These are phyloP conservation scores for Hypoxylon lienhwacheense DNA, from an alignment of 495 filamentous ascomycete species.

Conservation along the genomic window DNA sequence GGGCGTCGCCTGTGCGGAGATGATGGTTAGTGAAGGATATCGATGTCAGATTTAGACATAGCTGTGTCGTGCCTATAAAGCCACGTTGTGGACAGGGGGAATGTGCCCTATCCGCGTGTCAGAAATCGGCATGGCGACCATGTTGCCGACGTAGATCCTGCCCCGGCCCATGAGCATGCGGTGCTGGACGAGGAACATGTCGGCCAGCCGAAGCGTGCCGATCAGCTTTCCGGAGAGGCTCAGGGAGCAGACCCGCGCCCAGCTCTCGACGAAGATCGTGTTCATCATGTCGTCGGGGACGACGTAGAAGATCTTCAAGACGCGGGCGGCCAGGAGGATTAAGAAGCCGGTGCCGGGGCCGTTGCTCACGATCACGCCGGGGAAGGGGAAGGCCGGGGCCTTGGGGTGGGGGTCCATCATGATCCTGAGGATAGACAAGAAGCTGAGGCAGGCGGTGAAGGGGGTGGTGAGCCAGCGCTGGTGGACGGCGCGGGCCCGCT, in stretches of 20 bases:
- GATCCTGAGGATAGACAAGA: slow-evolving; percentile 58
- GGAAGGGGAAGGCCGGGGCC: slow-evolving; percentile 46
- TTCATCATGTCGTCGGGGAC: slow-evolving; percentile 46
- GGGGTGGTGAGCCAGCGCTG: slow-evolving; percentile 73
- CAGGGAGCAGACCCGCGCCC: slow-evolving; percentile 76
- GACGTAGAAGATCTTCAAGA: slow-evolving; percentile 64
- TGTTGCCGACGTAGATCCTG: slow-evolving; percentile 14
- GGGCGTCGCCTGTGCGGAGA: not conserved
- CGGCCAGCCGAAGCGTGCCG: slow-evolving; percentile 43
- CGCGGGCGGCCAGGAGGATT: slow-evolving; percentile 66
- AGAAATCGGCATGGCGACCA: slow-evolving; percentile 27
- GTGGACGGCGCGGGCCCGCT: slow-evolving; percentile 74
- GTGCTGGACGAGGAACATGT: slow-evolving; percentile 50
- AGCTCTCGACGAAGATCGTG: slow-evolving; percentile 88
- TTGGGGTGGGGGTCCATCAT: slow-evolving; percentile 39
- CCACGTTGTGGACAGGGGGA: not conserved
- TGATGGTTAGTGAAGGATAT: not conserved
- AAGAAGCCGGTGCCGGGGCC: slow-evolving; percentile 87
- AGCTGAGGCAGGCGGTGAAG: slow-evolving; percentile 50
- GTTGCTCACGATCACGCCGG: slow-evolving; percentile 74
- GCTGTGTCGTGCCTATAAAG: not conserved
- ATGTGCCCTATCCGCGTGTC: not conserved
- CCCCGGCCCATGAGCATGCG: slow-evolving; percentile 22
- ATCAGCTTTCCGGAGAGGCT: slow-evolving; percentile 82
- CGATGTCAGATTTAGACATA: not conserved